These are phyloP conservation scores for Pleochaeta shiraiana DNA, from an alignment of 2,329 filamentous ascomycete species.

Conservation along the genomic window DNA sequence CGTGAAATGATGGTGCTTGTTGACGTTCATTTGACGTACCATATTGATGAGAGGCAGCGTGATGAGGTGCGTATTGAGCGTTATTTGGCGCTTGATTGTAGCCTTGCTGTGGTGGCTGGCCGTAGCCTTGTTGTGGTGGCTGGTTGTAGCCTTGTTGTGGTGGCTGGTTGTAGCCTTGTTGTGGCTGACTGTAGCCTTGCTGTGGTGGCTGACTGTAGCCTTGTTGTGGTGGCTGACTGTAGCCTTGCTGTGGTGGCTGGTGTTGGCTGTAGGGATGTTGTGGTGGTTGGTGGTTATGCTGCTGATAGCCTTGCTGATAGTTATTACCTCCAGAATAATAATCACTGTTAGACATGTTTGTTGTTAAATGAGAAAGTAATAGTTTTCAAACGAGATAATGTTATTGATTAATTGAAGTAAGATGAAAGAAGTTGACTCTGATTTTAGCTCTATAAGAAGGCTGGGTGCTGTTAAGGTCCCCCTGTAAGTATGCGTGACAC, in stretches of 20 bases:
- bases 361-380: too few relatives aligned
- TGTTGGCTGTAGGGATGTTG: slow-evolving; percentile 1
- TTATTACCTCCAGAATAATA: slow-evolving; percentile 14
- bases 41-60: slow-evolving; percentile 6
- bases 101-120: slow-evolving; percentile 6
- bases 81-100: slow-evolving; percentile 7
- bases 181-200: background rate
- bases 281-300: slow-evolving; percentile 10
- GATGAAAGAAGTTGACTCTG: too few relatives aligned
- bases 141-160: slow-evolving; percentile 6
- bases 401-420: too few relatives aligned
- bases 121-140: slow-evolving; percentile 12
- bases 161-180: slow-evolving; percentile 6
- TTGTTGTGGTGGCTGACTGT: slow-evolving; percentile 12
- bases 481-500: too few relatives aligned
- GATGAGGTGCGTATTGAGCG: slow-evolving; percentile 8
- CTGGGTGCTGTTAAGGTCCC: too few relatives aligned
- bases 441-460: too few relatives aligned
- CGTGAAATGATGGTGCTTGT: background rate
- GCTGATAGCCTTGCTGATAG: slow-evolving; percentile 9
- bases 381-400: too few relatives aligned
- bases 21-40: slow-evolving; percentile 3
- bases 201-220: slow-evolving; percentile 10
- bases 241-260: slow-evolving; percentile 8
- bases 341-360: slow-evolving; percentile 13